Evolutionary conservation across 495 filamentous ascomycete genomes (phyloP).

Genomic region (Aspergillus panamensis): DNA sequence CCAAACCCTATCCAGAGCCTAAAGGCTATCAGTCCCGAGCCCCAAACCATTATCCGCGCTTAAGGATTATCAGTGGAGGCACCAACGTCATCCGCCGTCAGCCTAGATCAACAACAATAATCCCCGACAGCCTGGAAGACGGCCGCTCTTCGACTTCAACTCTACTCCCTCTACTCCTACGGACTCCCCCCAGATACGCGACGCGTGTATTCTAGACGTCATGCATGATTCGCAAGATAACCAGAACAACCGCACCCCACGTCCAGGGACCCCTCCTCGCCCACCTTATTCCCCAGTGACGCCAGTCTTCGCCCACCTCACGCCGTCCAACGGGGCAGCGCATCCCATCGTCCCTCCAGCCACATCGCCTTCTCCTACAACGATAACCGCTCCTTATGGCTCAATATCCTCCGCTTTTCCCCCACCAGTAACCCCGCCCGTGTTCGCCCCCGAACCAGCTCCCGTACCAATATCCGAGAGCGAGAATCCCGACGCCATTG

Average conservation of each 20-base stretch:
- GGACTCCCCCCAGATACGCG: neutral
- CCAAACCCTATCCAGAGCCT: neutral
- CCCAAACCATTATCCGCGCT: neutral
- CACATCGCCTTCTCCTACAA: constrained; percentile 32
- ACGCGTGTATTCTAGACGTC: neutral
- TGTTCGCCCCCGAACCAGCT: constrained; percentile 46
- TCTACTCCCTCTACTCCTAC: neutral
- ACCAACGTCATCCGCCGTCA: constrained; percentile 12
- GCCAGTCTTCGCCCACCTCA: constrained; percentile 42
- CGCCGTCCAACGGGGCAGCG: constrained; percentile 30
- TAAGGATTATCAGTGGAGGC: neutral
- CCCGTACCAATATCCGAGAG: constrained; percentile 69
- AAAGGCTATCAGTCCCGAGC: neutral
- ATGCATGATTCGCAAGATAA: constrained; percentile 18
- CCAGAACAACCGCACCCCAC: constrained; percentile 17
- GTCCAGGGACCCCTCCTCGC: constrained; percentile 42
- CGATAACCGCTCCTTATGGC: constrained; percentile 12
- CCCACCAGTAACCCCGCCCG: constrained; percentile 19
- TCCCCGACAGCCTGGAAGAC: neutral
- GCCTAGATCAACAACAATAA: constrained; percentile 1
- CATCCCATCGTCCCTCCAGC: constrained; percentile 38
- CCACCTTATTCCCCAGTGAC: constrained; percentile 50
- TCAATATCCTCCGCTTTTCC: neutral
- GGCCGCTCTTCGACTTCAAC: neutral
- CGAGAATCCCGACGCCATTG: constrained; percentile 79